Percentiles rank a stretch among this genome's conserved stretches.
These are phyloP conservation scores for Mortierella sp. DNA, from an alignment of 371 early-diverging fungal genomes.

Conservation along the genomic window DNA sequence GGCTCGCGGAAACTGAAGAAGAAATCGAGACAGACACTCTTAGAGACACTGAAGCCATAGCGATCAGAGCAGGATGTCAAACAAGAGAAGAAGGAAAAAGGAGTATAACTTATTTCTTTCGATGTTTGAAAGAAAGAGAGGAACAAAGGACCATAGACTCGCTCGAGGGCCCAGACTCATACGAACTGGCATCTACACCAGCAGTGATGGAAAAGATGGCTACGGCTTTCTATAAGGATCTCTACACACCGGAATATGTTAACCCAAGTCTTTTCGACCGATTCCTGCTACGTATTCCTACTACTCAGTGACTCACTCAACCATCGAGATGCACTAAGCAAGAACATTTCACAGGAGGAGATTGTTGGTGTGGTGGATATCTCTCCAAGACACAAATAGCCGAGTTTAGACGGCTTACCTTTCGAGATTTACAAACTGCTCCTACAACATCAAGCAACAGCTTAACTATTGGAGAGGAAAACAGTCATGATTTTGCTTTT, in stretches of 20 bases:
- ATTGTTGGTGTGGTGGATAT: background rate
- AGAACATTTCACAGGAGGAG: background rate
- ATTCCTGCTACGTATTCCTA: background rate
- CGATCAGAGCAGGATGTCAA: background rate
- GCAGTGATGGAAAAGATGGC: background rate
- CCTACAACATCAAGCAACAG: background rate
- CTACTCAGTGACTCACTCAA: background rate
- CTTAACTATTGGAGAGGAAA: background rate
- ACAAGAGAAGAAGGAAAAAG: slow-evolving; percentile 1
- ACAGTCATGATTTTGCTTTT: slow-evolving; percentile 23
- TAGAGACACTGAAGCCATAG: background rate
- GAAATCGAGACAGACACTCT: too few species aligned
- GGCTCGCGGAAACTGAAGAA: background rate
- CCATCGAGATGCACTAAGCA: too few species aligned
- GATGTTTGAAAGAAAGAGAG: background rate
- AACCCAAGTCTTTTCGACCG: background rate
- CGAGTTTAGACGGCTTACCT: slow-evolving; percentile 7
- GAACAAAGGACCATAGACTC: background rate
- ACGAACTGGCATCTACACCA: background rate
- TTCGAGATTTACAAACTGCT: slow-evolving; percentile 13
- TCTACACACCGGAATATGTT: slow-evolving; percentile 10
- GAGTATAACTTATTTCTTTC: slow-evolving; percentile 6
- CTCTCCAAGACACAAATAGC: background rate
- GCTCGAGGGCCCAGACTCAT: background rate
- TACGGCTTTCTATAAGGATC: background rate